phyloP scores from a whole-genome alignment of 441 rosid species.

The Corymbia citriodora region DNA sequence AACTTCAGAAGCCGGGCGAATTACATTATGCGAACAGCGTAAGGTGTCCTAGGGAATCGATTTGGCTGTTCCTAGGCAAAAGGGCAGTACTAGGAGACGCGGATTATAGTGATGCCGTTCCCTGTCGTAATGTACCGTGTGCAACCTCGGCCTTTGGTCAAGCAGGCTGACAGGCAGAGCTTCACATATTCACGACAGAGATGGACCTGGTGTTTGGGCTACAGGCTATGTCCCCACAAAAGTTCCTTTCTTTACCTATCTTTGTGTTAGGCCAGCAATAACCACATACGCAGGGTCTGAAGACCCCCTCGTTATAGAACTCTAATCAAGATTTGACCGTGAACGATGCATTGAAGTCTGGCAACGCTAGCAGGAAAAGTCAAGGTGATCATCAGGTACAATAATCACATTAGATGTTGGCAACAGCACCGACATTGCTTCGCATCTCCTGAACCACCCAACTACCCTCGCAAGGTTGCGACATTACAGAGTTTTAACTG shows the following conservation, averaged over 20 bases:
- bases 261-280: not conserved
- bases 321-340: not conserved
- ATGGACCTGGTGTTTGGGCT: not conserved
- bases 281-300: not conserved
- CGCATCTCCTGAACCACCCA: not conserved
- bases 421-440: not conserved
- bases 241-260: not conserved
- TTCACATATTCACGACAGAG: rapidly evolving
- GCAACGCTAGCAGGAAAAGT: not conserved
- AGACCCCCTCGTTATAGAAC: not conserved
- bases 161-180: rapidly evolving
- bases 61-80: not conserved
- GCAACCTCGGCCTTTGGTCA: not conserved
- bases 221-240: not conserved
- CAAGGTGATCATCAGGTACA: not conserved
- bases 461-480: not conserved
- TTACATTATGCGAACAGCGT: rapidly evolving
- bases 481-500: not conserved
- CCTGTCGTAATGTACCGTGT: not conserved
- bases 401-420: not conserved
- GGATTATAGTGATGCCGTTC: not conserved
- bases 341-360: not conserved
- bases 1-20: not conserved
- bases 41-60: not conserved
- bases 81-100: not conserved